Evolutionary conservation across 2,329 filamentous ascomycete genomes (phyloP).

Genomic region (Cercospora sp.): DNA sequence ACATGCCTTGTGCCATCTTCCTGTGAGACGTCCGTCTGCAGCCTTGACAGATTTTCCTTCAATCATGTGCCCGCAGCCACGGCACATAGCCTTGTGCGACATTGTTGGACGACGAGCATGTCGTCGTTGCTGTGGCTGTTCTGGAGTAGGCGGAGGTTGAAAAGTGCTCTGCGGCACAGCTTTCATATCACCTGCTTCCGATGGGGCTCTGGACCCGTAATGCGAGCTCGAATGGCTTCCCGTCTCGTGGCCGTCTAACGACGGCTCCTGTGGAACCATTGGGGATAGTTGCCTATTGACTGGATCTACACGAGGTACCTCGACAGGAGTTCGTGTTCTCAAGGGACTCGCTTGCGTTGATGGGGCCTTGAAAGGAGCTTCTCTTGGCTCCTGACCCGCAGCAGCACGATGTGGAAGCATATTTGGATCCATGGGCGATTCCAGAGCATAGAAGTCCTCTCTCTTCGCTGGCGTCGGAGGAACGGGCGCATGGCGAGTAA

Average conservation of each 20-base stretch:
- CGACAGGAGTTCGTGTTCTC: constrained; percentile 8
- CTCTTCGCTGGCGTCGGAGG: not conserved
- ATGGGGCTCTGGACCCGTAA: constrained; percentile 3
- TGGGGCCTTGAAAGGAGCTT: constrained; percentile 1
- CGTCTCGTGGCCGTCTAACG: not conserved
- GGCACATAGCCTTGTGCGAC: constrained; percentile 68
- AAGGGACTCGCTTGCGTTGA: constrained; percentile 2
- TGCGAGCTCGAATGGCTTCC: not conserved
- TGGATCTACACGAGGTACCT: not conserved
- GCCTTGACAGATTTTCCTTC: constrained; percentile 91
- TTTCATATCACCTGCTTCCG: constrained; percentile 10
- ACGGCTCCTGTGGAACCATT: not conserved
- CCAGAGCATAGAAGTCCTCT: constrained; percentile 20
- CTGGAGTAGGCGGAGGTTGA: constrained; percentile 27
- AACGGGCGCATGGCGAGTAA: not conserved
- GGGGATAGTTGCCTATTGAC: not conserved
- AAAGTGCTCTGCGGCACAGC: constrained; percentile 16
- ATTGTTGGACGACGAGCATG: constrained; percentile 5
- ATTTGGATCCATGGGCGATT: constrained; percentile 40
- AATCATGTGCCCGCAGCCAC: constrained; percentile 76
- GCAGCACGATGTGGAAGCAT: constrained; percentile 16
- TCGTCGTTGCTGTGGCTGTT: constrained; percentile 7
- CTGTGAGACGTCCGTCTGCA: constrained; percentile 85
- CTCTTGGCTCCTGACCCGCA: constrained; percentile 25
- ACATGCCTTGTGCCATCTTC: constrained; percentile 91